Base-by-base conservation (phyloP, 345 rosid genomes). In the Citrus australasica region DNA sequence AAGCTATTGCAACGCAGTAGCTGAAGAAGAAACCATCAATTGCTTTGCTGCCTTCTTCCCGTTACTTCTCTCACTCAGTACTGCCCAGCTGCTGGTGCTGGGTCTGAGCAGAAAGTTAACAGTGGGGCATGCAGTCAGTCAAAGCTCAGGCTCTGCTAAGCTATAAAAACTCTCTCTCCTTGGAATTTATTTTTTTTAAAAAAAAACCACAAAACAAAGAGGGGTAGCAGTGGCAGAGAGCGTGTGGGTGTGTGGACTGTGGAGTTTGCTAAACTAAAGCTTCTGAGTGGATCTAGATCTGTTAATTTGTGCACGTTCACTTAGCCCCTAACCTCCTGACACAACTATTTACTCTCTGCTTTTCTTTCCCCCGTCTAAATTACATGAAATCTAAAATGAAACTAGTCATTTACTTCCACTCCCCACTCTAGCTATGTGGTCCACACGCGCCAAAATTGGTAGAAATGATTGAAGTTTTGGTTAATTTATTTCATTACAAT, bases 241-340 rank as follows among this genome's bases (percentile, higher is more conserved):
- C 0, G 69, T 25, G 76, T 21, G 66, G 13, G 48, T 46, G 51
- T 46, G 17, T 3, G 51, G 5, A 11, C 51, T 13, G 51, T 11
- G 51, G 51, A 11, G 51, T 11, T 42, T 0, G 51, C 51, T 11
- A 42, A 42, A 10, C 51, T 42, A 11, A 33, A 70, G 5, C n/a
- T 28, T 46, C 37, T 38, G 77, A 76, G 81, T 61, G 86, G 76
- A 86, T 82, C 86, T 78, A 82, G 89, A 83, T 83, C 88, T 78
- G 77, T 81, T 28, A 16, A 4, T 30, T 76, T 80, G 75, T 71
- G 86, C 86, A 84, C 82, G 85, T 83, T 85, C 81, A 69, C 85
- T 62, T 35, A 33, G 81, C 74, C 73, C 73, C 25, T 32, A 69
- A 60, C 16, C 28, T 28, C 78, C 80, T 76, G 78, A 82, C 81